phyloP scores from a whole-genome alignment of 768 basidiomycete species.

The Termitomyces sp. region DNA sequence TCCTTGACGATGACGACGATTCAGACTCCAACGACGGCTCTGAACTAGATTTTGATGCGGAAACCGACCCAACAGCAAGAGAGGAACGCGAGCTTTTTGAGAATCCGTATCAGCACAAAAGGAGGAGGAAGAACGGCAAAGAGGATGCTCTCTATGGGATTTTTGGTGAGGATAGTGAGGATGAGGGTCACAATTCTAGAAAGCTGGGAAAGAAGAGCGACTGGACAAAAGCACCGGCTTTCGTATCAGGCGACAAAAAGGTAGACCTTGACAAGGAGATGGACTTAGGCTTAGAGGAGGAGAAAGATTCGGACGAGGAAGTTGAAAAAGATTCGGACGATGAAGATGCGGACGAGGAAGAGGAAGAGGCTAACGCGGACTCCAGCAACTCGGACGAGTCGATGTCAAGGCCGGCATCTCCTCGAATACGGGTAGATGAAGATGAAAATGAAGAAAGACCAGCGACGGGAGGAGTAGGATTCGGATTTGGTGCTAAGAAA shows the following conservation, averaged over 20 bases:
- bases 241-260: slow-evolving; percentile 58
- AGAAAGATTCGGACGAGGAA: slow-evolving; percentile 32
- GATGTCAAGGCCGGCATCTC: slow-evolving; percentile 47
- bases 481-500: slow-evolving; percentile 27
- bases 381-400: slow-evolving; percentile 47
- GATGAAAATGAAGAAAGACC: slow-evolving; percentile 38
- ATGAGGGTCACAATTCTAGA: slow-evolving; percentile 39
- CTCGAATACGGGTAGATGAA: slow-evolving; percentile 51
- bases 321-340: slow-evolving; percentile 30
- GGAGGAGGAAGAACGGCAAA: slow-evolving; percentile 59
- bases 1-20: slow-evolving; percentile 65
- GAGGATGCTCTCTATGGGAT: slow-evolving; percentile 78
- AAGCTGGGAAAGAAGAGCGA: slow-evolving; percentile 43
- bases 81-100: slow-evolving; percentile 77
- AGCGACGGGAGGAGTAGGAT: slow-evolving; percentile 44
- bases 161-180: slow-evolving; percentile 70
- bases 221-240: slow-evolving; percentile 78
- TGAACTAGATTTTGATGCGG: slow-evolving; percentile 43
- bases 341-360: slow-evolving; percentile 28
- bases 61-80: slow-evolving; percentile 58
- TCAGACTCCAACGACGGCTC: slow-evolving; percentile 65
- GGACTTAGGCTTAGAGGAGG: slow-evolving; percentile 25
- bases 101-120: slow-evolving; percentile 73
- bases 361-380: background rate
- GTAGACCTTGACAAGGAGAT: slow-evolving; percentile 43